A percentile compares a stretch with the other conserved stretches of the same genome.
Conservation (phyloP, 2,329 filamentous ascomycete genomes). For the Catunica adiposa region DNA sequence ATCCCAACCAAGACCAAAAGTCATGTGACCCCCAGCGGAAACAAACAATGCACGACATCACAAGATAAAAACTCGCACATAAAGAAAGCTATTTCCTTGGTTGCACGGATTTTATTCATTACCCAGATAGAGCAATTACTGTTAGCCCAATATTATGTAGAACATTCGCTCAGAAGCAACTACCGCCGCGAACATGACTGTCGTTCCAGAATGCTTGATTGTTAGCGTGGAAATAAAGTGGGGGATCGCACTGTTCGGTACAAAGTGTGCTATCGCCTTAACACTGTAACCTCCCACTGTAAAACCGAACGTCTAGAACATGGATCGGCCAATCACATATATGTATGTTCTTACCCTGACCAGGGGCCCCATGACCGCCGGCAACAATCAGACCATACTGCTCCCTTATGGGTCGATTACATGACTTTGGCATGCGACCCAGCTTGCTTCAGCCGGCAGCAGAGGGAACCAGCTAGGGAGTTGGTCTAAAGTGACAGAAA, state of each 20-base stretch:
- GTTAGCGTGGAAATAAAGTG: background rate
- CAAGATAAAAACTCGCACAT: too few relatives aligned
- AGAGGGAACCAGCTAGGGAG: background rate
- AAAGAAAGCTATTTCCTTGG: too few relatives aligned
- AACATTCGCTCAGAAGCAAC: background rate
- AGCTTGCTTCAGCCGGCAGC: background rate
- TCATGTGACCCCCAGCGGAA: too few relatives aligned
- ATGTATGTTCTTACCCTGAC: background rate
- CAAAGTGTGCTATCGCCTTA: too few relatives aligned
- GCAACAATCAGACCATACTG: slow-evolving; percentile 14
- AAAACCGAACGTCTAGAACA: slow-evolving; percentile 8
- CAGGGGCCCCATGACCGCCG: slow-evolving; percentile 9
- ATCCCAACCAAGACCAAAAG: too few relatives aligned
- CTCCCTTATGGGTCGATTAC: slow-evolving; percentile 13
- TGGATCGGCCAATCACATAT: slow-evolving; percentile 7
- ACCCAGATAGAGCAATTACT: too few relatives aligned
- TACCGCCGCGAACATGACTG: background rate
- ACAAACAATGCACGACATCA: too few relatives aligned
- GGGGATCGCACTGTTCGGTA: too few relatives aligned
- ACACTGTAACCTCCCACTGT: too few relatives aligned
- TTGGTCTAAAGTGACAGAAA: background rate
- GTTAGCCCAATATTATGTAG: too few relatives aligned
- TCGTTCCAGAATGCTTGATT: background rate
- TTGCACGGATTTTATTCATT: too few relatives aligned
- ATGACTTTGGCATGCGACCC: slow-evolving; percentile 1